These are phyloP conservation scores for Alternaria ethzedia DNA, from an alignment of 2,329 filamentous ascomycete species.

Conservation along the genomic window DNA sequence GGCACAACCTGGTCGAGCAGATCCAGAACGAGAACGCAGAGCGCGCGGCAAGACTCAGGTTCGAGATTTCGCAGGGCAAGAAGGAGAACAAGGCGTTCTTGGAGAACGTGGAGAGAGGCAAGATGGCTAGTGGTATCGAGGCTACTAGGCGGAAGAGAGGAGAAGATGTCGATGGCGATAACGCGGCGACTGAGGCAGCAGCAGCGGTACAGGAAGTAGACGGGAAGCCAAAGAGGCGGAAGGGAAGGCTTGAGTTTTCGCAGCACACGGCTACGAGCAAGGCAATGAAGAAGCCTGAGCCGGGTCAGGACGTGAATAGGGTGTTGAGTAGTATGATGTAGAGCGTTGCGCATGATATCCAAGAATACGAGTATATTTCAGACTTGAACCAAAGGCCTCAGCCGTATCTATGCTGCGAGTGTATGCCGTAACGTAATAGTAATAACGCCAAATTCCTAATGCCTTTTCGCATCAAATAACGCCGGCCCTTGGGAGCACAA, in stretches of 20 bases:
- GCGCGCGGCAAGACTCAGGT: conserved; percentile 74
- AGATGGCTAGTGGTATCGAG: conserved; percentile 72
- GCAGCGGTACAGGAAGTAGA: conserved; percentile 38
- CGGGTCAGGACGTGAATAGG: conserved; percentile 38
- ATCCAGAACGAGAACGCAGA: conserved; percentile 84
- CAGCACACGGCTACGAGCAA: conserved; percentile 64
- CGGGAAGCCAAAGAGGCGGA: conserved; percentile 34
- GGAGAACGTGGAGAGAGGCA: conserved; percentile 77
- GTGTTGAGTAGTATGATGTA: conserved; percentile 49
- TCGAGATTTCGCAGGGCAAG: conserved; percentile 76
- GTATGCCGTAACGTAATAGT: not conserved
- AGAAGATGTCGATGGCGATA: conserved; percentile 28
- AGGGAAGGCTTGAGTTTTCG: conserved; percentile 64
- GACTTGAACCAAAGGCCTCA: not conserved
- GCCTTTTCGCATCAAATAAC: not conserved
- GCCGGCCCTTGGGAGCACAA: conserved; percentile 6
- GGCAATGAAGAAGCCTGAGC: conserved; percentile 41
- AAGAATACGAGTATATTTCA: conserved; percentile 1
- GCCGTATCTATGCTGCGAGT: not conserved
- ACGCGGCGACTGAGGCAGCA: conserved; percentile 21
- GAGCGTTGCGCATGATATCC: conserved; percentile 12
- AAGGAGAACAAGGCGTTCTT: conserved; percentile 84
- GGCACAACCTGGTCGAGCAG: conserved; percentile 74
- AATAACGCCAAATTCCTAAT: conserved; percentile 1
- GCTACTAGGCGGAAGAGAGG: conserved; percentile 62